Conservation (phyloP, 176 grass and related monocot genomes). For the Musa acuminata region DNA sequence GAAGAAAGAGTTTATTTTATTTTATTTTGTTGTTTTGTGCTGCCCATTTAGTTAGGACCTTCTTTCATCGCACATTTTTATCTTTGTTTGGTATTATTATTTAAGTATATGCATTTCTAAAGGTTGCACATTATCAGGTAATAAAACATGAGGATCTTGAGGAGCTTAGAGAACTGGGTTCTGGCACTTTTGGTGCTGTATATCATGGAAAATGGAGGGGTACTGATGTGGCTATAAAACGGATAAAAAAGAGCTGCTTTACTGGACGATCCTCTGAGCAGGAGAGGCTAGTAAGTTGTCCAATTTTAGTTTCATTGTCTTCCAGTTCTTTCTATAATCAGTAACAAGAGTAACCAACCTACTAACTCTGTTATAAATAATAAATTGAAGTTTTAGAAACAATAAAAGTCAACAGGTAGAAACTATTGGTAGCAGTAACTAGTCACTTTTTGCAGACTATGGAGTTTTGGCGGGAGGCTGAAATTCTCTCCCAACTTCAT, state of each 20-base stretch:
- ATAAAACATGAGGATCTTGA: conserved; percentile 97
- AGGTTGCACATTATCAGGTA: conserved; percentile 34
- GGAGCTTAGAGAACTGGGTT: conserved; percentile 92
- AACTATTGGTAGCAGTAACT: background rate
- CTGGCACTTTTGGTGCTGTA: conserved; percentile 90
- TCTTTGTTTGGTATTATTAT: background rate
- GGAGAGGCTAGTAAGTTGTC: conserved; percentile 71
- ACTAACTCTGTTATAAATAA: background rate
- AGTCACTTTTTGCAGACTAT: conserved; percentile 40
- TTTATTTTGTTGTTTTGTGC: background rate
- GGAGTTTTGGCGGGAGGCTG: conserved; percentile 96
- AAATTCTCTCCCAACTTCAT: conserved; percentile 87
- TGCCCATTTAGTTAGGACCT: background rate
- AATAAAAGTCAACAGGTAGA: background rate
- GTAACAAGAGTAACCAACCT: background rate
- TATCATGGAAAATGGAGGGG: conserved; percentile 99
- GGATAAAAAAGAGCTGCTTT: conserved; percentile 98
- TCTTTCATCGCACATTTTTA: background rate
- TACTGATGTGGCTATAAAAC: conserved; percentile 94
- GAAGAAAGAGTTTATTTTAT: background rate
- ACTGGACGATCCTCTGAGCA: conserved; percentile 83
- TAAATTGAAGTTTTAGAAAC: background rate
- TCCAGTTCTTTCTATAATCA: background rate
- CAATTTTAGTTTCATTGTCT: no score
- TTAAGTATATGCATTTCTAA: background rate